Evolutionary conservation across 139 green algal genomes (phyloP), one percentile per base, ranked within the genome.

Genomic region (Astrephomene gubernaculifera): DNA sequence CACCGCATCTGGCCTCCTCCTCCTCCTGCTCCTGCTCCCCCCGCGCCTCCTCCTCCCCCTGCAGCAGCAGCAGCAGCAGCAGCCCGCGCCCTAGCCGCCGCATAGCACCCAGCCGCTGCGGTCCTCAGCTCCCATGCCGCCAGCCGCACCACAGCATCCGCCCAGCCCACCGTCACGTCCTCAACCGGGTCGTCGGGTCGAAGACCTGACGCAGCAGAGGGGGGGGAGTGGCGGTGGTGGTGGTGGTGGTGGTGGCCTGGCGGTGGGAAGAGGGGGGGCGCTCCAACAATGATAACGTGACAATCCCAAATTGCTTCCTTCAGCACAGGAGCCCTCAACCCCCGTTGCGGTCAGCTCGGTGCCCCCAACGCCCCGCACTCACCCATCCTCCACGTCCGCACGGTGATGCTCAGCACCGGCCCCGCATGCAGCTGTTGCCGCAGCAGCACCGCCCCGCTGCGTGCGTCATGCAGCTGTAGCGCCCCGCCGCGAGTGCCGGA

Each of bases 81-180:
- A n/a, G n/a, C n/a, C 45, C 71, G 63, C 41, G 54, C 69, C 27
- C 67, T 49, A 69, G 80, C 67, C 36, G 80, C 80, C 27, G 52
- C 67, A 68, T 79, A 78, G 52, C 61, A 79, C 36, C 44, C 70
- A 21, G 80, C 44, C 10, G 65, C 69, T 14, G 81, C 69, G 0
- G 81, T 75, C 0, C 79, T 49, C 71, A 93, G 68, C 61, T 96
- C 93, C 44, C 88, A 86, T 0, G 68, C 54, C 6, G 89, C 81
- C 25, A 96, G 79, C 24, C 90, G 86, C 35, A 86, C 90, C 2
- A 92, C 53, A 0, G 93, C 87, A 54, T 96, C 89, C 4, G 52
- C 75, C 81, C 90, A 95, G 17, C 41, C 39, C 8, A 95, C 44
- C 1, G 90, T 93, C 9, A 96, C 60, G 6, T 95, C 92, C 82